These are phyloP conservation scores for Filobasidium uniguttulatum DNA, from an alignment of 1,284 basidiomycete genomes.

Conservation along the genomic window DNA sequence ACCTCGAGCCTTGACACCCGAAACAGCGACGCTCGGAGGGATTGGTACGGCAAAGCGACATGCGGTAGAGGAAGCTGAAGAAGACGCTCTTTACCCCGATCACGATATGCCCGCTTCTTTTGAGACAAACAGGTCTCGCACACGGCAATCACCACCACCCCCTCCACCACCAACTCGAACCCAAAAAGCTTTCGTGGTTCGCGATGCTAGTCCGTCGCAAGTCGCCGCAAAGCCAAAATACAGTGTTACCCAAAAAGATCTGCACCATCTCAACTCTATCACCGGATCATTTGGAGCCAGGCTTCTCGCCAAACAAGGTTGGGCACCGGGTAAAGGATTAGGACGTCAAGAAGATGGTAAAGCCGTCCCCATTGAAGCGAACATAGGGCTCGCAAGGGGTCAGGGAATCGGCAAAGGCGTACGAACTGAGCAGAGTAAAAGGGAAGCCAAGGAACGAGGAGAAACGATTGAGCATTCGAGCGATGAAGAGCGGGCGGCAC, in stretches of 20 bases:
- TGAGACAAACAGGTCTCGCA: background rate
- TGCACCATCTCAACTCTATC: slow-evolving; percentile 64
- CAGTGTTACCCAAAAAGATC: slow-evolving; percentile 50
- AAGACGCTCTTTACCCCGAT: slow-evolving; percentile 6
- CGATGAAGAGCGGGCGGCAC: slow-evolving; percentile 48
- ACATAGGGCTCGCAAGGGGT: slow-evolving; percentile 57
- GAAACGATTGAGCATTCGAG: slow-evolving; percentile 51
- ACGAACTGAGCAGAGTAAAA: slow-evolving; percentile 72
- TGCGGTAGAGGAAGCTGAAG: slow-evolving; percentile 9
- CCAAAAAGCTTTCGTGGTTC: slow-evolving; percentile 15
- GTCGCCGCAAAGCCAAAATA: slow-evolving; percentile 24
- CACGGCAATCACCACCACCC: slow-evolving; percentile 2
- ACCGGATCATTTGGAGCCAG: slow-evolving; percentile 63
- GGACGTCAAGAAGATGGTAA: slow-evolving; percentile 70
- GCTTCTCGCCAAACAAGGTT: slow-evolving; percentile 88
- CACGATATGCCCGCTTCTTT: slow-evolving; percentile 13
- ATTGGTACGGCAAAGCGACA: slow-evolving; percentile 13
- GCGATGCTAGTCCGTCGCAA: slow-evolving; percentile 3
- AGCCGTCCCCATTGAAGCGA: slow-evolving; percentile 71
- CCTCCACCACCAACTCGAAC: background rate
- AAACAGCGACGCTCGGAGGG: no score
- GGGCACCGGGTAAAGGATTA: slow-evolving; percentile 69
- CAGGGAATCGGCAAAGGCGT: slow-evolving; percentile 79
- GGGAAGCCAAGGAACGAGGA: slow-evolving; percentile 52
- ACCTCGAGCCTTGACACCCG: slow-evolving; percentile 3